Evolutionary conservation across 345 rosid species (phyloP).

Genomic region (Schrenkiella parvula): DNA sequence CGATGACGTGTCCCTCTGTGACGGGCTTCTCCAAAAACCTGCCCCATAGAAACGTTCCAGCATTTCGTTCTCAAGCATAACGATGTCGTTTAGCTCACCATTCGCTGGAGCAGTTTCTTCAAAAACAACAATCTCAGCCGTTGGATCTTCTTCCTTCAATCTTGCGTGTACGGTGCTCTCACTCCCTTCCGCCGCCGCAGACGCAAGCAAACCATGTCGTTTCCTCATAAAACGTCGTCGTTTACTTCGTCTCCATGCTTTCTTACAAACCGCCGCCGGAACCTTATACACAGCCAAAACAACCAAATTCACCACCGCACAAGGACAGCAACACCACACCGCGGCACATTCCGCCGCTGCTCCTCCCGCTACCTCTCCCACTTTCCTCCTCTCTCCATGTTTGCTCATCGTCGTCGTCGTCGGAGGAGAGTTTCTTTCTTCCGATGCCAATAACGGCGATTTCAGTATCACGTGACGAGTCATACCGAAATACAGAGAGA

Average conservation of each 20-base stretch:
- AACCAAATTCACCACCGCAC: slow-evolving; percentile 51
- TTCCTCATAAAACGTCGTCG: slow-evolving; percentile 30
- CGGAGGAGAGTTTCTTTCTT: neutral
- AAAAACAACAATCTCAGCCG: slow-evolving; percentile 12
- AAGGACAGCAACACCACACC: slow-evolving; percentile 68
- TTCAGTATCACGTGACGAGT: slow-evolving; percentile 21
- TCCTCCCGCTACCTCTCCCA: slow-evolving; percentile 59
- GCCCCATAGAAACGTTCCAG: slow-evolving; percentile 45
- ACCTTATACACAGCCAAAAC: slow-evolving; percentile 57
- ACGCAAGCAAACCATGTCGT: slow-evolving; percentile 31
- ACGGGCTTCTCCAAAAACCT: slow-evolving; percentile 58
- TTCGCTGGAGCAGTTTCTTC: neutral
- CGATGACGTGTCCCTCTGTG: slow-evolving; percentile 34
- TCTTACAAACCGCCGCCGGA: slow-evolving; percentile 60
- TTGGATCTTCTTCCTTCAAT: slow-evolving; percentile 27
- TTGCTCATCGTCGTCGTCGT: neutral
- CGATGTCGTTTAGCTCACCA: slow-evolving; percentile 13
- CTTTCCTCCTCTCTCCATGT: slow-evolving; percentile 20
- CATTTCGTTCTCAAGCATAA: slow-evolving; percentile 48
- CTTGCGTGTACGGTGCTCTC: slow-evolving; percentile 25
- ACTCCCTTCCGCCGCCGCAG: slow-evolving; percentile 8
- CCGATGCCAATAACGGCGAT: slow-evolving; percentile 31
- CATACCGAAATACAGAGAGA: slow-evolving; percentile 23
- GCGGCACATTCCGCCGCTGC: slow-evolving; percentile 72
- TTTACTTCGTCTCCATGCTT: slow-evolving; percentile 40